Evolutionary conservation across 179 eudicot species (phyloP).

Genomic region (Vitellaria paradoxa): DNA sequence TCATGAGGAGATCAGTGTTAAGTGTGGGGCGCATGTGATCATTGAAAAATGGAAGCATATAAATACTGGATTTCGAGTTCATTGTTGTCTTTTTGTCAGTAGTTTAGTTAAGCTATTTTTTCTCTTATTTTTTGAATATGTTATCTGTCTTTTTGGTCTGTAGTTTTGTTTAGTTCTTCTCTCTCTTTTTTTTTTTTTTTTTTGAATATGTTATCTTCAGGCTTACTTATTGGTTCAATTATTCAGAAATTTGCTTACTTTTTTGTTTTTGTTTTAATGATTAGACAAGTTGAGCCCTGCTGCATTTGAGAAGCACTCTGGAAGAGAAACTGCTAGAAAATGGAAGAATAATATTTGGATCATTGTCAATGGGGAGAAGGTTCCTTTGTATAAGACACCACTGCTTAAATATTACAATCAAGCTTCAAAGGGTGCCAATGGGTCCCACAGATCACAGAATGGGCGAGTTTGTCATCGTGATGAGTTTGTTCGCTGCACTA

Average conservation of each 20-base stretch:
- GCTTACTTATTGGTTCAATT: neutral
- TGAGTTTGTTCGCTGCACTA: conserved; percentile 57
- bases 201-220: neutral
- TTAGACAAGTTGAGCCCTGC: conserved; percentile 60
- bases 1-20: neutral
- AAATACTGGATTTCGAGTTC: neutral
- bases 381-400: conserved; percentile 54
- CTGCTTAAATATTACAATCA: conserved; percentile 56
- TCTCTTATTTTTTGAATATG: too few relatives aligned
- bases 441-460: conserved; percentile 31
- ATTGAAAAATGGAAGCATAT: neutral
- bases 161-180: too few relatives aligned
- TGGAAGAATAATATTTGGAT: conserved; percentile 80
- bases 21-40: neutral
- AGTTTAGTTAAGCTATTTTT: neutral
- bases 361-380: conserved; percentile 54
- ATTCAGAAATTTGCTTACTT: neutral
- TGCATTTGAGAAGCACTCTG: conserved; percentile 81
- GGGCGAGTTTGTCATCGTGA: conserved; percentile 56
- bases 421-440: conserved; percentile 32
- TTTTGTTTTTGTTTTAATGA: conserved; percentile 8
- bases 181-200: neutral
- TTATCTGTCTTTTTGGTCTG: too few relatives aligned
- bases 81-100: neutral
- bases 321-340: conserved; percentile 61